These are phyloP conservation scores for Psidium guajava DNA, from an alignment of 345 rosid genomes.

Conservation along the genomic window DNA sequence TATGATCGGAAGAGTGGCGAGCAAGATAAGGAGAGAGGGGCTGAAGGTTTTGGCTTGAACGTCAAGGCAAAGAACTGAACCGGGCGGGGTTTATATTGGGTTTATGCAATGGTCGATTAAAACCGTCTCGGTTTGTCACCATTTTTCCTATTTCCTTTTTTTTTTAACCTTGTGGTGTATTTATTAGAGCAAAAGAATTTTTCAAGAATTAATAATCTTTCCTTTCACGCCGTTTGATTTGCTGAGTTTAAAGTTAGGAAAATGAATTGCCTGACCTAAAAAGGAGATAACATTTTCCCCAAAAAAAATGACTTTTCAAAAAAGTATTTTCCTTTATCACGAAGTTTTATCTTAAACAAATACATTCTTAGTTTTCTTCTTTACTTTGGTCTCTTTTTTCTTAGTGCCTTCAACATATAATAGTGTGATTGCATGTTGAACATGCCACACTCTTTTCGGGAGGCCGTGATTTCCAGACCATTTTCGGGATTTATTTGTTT, in stretches of 20 bases:
- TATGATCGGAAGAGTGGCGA: not conserved
- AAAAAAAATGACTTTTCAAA: no score
- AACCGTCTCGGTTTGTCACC: not conserved
- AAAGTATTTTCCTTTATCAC: not conserved
- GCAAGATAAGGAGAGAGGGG: not conserved
- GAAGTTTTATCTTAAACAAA: not conserved
- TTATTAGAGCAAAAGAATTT: not conserved
- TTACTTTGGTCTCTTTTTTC: not conserved
- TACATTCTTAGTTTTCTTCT: not conserved
- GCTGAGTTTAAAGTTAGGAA: not conserved
- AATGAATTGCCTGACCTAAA: not conserved
- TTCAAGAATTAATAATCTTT: no score
- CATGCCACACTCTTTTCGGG: not conserved
- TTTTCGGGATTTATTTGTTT: not conserved
- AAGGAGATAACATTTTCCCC: not conserved
- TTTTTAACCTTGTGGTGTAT: not conserved
- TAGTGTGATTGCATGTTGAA: not conserved
- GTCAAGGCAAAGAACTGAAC: not conserved
- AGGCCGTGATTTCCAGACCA: not conserved
- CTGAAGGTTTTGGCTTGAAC: not conserved
- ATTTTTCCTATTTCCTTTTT: not conserved
- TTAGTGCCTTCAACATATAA: not conserved
- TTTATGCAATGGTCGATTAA: not conserved
- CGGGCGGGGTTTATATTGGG: not conserved
- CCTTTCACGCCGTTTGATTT: not conserved